Base-by-base conservation (phyloP, 2,329 filamentous ascomycete genomes). In the Xylariaceae sp. region DNA sequence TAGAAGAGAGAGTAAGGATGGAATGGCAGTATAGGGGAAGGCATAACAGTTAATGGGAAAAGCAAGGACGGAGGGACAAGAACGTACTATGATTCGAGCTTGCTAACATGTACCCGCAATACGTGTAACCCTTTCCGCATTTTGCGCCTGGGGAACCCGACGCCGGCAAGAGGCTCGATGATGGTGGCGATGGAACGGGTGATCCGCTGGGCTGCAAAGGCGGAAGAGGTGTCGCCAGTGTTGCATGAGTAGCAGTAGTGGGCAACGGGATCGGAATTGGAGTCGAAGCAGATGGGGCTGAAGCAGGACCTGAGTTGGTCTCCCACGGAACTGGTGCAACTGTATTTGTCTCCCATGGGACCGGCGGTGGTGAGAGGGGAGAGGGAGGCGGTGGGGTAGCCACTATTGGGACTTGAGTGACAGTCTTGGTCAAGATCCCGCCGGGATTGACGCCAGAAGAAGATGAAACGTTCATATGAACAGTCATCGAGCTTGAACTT, bases 101-200 rank as follows among this genome's bases (percentile, higher is more conserved):
- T 15, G 58, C 59, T 36, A 66, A 56, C 59, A 64, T 64, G 43
- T 62, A 66, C 2, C 63, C 63, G 46, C 63, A 66, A 47, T 66
- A 66, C 6, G 63, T 67, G 48, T 62, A 67, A 5, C 63, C 64
- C 42, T 66, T 65, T 11, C 62, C 63, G n/a, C 64, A 67, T 32
- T 61, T 62, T 5, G 62, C 42, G n/a, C 50, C 47, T 35, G 42
- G 27, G 10, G 54, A 35, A 46, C 54, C 40, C 14, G 47, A 7
- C 3, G 42, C 38, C 1, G 33, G 19, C 3, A 15, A 36, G 10
- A 15, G 30, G n/a, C 22, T 22, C 18, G 42, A 18, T 12, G 53
- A 15, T n/a, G 49, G 32, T 19, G 49, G 39, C 3, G 43, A 47
- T 17, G 55, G 41, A 6, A 15, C 14, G 22, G 22, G 7, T 43